Percentiles rank a stretch among this genome's conserved stretches.
Evolutionary conservation across 257 asterid genomes (phyloP).

Genomic region (Jaltomata sinuosa): DNA sequence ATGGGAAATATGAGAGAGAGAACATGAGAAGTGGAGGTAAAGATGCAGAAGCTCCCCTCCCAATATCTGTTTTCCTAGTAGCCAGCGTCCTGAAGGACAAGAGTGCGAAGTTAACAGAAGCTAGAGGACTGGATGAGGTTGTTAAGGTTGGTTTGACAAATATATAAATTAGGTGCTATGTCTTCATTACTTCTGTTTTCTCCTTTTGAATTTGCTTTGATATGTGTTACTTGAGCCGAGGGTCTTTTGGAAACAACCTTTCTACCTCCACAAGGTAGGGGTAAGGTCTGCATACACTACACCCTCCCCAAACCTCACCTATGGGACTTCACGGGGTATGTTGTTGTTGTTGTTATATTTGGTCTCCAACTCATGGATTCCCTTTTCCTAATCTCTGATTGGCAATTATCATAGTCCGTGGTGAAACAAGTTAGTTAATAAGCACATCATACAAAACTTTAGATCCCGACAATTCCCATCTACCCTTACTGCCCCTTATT

Average conservation of each 20-base stretch:
- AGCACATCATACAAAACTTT: neutral
- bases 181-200: neutral
- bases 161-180: neutral
- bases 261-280: neutral
- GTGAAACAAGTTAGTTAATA: neutral
- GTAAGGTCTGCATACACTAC: neutral
- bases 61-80: conserved; percentile 82
- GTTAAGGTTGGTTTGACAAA: conserved; percentile 45
- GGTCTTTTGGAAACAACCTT: neutral
- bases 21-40: conserved; percentile 42
- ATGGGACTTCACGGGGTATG: no score
- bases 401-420: neutral
- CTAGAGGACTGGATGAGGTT: conserved; percentile 82
- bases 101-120: conserved; percentile 66
- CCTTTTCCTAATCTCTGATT: neutral
- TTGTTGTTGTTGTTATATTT: neutral
- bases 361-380: neutral
- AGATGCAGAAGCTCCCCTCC: conserved; percentile 45
- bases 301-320: neutral
- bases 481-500: neutral
- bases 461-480: neutral
- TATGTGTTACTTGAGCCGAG: neutral
- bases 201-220: neutral
- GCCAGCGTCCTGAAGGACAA: conserved; percentile 79
- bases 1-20: conserved; percentile 73